phyloP scores from a whole-genome alignment of 2,329 filamentous ascomycete genomes.

The Penicillium sp. region DNA sequence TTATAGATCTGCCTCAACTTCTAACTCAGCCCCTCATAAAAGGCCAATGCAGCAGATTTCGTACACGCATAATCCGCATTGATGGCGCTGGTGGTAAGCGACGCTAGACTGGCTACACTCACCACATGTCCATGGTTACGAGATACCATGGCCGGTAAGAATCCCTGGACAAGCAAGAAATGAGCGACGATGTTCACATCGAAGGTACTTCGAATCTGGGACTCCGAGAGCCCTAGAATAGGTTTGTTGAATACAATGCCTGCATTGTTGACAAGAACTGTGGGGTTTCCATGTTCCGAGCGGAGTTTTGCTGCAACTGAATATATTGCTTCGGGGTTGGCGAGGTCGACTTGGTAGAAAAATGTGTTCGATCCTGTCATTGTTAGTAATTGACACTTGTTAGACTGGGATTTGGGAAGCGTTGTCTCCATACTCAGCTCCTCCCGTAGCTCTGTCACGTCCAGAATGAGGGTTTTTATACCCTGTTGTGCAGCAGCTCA shows the following conservation, averaged over 20 bases:
- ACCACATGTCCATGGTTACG: constrained; percentile 1
- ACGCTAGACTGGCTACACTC: constrained; percentile 2
- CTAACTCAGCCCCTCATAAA: constrained; percentile 2
- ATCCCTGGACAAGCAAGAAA: not conserved
- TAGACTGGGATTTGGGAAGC: not conserved
- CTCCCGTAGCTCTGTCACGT: not conserved
- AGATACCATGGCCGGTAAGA: not conserved
- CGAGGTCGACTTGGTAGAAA: not conserved
- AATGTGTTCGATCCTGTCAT: not conserved
- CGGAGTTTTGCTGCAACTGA: not conserved
- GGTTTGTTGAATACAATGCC: constrained; percentile 1
- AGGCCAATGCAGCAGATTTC: constrained; percentile 2
- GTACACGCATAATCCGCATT: constrained; percentile 4
- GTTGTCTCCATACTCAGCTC: not conserved
- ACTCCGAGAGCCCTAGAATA: not conserved
- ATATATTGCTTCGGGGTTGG: not conserved
- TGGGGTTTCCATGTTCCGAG: not conserved
- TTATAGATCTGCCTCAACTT: constrained; percentile 2
- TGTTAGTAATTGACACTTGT: not conserved
- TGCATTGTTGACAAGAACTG: constrained; percentile 4
- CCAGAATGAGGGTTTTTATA: not conserved
- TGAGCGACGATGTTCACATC: not conserved
- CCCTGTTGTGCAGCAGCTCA: not conserved
- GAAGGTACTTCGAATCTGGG: not conserved
- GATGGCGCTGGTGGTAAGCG: not conserved